Evolutionary conservation across 768 basidiomycete species (phyloP).

Genomic region (Suillus subluteus): DNA sequence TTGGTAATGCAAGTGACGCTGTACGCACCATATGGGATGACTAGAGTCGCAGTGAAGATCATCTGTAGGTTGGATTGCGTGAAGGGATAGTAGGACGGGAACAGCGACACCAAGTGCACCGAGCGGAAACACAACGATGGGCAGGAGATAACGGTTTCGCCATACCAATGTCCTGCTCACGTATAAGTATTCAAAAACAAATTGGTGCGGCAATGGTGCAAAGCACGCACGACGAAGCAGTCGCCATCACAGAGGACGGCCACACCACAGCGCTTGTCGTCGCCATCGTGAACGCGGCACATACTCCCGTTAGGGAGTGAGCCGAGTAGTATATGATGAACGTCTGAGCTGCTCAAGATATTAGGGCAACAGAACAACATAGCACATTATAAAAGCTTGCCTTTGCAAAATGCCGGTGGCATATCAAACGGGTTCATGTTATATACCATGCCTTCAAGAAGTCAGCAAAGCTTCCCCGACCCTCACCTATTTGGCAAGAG

Average conservation of each 20-base stretch:
- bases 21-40: conserved; percentile 55
- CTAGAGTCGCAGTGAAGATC: conserved; percentile 64
- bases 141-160: conserved; percentile 47
- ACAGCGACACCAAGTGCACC: conserved; percentile 47
- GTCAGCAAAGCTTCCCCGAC: neutral
- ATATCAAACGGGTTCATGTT: conserved; percentile 63
- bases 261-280: conserved; percentile 50
- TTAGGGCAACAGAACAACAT: conserved; percentile 17
- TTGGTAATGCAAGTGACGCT: conserved; percentile 17
- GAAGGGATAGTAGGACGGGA: conserved; percentile 43
- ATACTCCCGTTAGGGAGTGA: conserved; percentile 49
- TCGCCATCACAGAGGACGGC: conserved; percentile 34
- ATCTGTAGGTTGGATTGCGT: conserved; percentile 50
- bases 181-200: neutral
- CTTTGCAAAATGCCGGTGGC: conserved; percentile 60
- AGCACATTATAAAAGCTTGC: conserved; percentile 39
- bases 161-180: conserved; percentile 50
- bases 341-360: conserved; percentile 42
- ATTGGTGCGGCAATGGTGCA: neutral
- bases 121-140: conserved; percentile 53
- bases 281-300: conserved; percentile 48
- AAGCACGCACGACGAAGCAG: conserved; percentile 23
- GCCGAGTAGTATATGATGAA: conserved; percentile 45
- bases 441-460: conserved; percentile 58
- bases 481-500: neutral